A percentile compares a stretch with the other conserved stretches of the same genome.
phyloP scores from a whole-genome alignment of 2,329 filamentous ascomycete species.

The Phialophora verrucosa region DNA sequence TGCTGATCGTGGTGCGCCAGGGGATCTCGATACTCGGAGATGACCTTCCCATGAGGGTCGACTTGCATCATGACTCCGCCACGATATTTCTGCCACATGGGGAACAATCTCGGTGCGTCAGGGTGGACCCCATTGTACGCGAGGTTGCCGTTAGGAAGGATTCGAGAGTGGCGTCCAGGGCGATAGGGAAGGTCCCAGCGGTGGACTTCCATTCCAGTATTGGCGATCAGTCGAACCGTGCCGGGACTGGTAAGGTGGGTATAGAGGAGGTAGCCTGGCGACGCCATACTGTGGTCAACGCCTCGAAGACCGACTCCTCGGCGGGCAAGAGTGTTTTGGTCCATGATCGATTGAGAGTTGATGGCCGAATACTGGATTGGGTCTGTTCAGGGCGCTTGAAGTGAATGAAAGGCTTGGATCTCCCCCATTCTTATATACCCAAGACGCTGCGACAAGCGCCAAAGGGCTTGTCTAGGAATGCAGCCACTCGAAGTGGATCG shows the following conservation, averaged over 20 bases:
- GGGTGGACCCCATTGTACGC: conserved; percentile 54
- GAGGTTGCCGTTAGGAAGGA: conserved; percentile 53
- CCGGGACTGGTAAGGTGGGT: conserved; percentile 49
- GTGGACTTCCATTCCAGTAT: conserved; percentile 51
- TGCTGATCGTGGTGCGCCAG: conserved; percentile 56
- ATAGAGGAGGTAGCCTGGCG: conserved; percentile 51
- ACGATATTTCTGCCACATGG: conserved; percentile 55
- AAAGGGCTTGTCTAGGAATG: background rate
- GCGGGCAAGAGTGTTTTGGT: conserved; percentile 52
- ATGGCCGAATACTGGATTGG: background rate
- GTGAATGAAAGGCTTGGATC: background rate
- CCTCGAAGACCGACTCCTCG: conserved; percentile 51
- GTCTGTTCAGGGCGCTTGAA: background rate
- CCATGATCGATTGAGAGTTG: conserved; percentile 42
- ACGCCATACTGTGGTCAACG: conserved; percentile 47
- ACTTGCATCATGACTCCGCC: conserved; percentile 55
- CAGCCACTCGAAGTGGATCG: background rate
- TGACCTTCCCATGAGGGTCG: conserved; percentile 46
- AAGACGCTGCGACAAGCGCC: background rate
- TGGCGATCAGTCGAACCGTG: conserved; percentile 49
- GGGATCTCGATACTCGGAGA: conserved; percentile 51
- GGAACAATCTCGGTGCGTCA: conserved; percentile 47
- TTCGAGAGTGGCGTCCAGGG: conserved; percentile 52
- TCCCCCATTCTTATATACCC: background rate
- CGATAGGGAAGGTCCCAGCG: conserved; percentile 52